phyloP scores from a whole-genome alignment of 768 basidiomycete genomes.

The Kwoniella sp. region DNA sequence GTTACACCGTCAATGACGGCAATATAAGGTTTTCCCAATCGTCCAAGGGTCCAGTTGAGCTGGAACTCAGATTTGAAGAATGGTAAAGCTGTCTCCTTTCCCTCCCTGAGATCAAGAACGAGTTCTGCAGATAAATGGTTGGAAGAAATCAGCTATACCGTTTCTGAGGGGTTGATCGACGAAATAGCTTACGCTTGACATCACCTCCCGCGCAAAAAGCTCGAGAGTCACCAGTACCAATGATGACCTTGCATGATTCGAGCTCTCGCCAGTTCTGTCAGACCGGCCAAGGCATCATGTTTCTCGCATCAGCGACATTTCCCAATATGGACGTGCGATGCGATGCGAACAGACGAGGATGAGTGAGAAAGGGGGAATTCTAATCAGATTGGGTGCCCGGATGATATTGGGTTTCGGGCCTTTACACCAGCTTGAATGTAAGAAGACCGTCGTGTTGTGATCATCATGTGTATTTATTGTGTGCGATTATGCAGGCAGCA shows the following conservation, averaged over 20 bases:
- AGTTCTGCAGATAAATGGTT: conserved; percentile 36
- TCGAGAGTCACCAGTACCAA: conserved; percentile 59
- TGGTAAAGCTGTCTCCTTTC: conserved; percentile 58
- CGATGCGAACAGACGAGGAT: neutral
- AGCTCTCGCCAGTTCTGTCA: conserved; percentile 45
- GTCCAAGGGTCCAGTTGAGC: conserved; percentile 57
- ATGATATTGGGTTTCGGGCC: conserved; percentile 19
- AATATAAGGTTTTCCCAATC: conserved; percentile 83
- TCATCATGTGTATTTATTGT: conserved; percentile 6
- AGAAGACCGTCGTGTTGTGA: conserved; percentile 25
- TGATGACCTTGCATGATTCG: conserved; percentile 45
- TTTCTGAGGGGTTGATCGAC: no score
- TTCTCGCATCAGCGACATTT: neutral
- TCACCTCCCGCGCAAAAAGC: conserved; percentile 96
- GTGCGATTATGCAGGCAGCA: no score
- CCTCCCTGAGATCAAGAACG: conserved; percentile 40
- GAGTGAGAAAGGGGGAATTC: neutral
- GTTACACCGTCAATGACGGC: conserved; percentile 87
- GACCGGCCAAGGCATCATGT: neutral
- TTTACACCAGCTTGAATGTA: conserved; percentile 19
- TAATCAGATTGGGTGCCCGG: conserved; percentile 6
- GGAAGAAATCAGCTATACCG: no score
- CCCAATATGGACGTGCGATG: neutral
- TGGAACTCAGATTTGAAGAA: conserved; percentile 84
- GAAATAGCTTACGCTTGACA: conserved; percentile 69